Evolutionary conservation across 1,284 basidiomycete species (phyloP).

Genomic region (Ustilago lituana): DNA sequence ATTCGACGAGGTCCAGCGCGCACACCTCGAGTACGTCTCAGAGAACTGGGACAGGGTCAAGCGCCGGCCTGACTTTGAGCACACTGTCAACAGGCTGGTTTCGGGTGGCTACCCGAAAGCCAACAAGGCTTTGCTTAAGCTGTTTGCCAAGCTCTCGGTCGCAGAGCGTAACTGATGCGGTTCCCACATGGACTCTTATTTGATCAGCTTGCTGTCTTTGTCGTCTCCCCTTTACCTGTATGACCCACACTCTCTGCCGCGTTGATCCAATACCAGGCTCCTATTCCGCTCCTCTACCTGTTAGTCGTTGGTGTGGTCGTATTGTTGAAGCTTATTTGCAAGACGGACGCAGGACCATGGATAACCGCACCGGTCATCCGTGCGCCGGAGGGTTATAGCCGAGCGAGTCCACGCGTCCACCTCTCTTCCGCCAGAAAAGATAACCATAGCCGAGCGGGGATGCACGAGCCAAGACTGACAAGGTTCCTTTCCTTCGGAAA

Average conservation of each 20-base stretch:
- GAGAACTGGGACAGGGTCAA: constrained; percentile 56
- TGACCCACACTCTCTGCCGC: too few relatives aligned
- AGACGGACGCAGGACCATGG: too few relatives aligned
- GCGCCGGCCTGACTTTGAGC: constrained; percentile 52
- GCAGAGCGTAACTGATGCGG: not conserved
- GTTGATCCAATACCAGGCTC: too few relatives aligned
- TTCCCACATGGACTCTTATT: constrained; percentile 5
- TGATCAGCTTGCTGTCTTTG: not conserved
- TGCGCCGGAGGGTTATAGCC: too few relatives aligned
- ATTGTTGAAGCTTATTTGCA: too few relatives aligned
- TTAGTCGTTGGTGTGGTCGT: too few relatives aligned
- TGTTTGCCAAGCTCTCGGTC: constrained; percentile 52
- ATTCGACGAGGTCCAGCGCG: constrained; percentile 54
- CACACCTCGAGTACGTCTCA: constrained; percentile 52
- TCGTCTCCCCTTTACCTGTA: not conserved
- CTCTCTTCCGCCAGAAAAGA: too few relatives aligned
- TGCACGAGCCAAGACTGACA: constrained; percentile 2
- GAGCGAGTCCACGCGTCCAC: too few relatives aligned
- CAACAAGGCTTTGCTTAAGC: constrained; percentile 49
- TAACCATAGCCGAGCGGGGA: too few relatives aligned
- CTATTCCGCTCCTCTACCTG: too few relatives aligned
- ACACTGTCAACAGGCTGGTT: constrained; percentile 45
- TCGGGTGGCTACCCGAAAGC: constrained; percentile 49
- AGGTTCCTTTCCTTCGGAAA: too few relatives aligned
- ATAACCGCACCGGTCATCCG: too few relatives aligned